phyloP scores from a whole-genome alignment of 2,329 filamentous ascomycete genomes.

The Hymenoscyphus repandus region DNA sequence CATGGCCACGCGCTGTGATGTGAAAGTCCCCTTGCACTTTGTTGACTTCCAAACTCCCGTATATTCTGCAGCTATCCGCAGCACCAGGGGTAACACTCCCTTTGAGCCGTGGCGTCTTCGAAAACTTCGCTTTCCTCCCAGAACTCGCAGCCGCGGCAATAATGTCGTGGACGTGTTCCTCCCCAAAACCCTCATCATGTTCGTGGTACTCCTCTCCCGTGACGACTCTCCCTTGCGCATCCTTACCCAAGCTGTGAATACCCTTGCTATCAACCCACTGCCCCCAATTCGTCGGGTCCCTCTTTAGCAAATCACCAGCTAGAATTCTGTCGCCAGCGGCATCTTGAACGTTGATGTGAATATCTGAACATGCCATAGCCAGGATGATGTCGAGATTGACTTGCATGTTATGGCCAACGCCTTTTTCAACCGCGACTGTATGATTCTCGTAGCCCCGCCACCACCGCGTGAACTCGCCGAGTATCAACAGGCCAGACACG shows the following conservation, averaged over 20 bases:
- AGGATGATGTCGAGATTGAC: conserved; percentile 95
- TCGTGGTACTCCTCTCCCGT: conserved; percentile 55
- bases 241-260: conserved; percentile 54
- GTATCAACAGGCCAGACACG: conserved; percentile 69
- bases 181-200: conserved; percentile 62
- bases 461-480: conserved; percentile 76
- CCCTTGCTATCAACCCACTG: conserved; percentile 74
- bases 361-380: conserved; percentile 76
- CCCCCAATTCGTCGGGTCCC: conserved; percentile 73
- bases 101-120: conserved; percentile 66
- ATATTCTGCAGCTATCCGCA: conserved; percentile 80
- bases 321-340: conserved; percentile 88
- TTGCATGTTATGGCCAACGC: conserved; percentile 79
- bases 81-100: conserved; percentile 21
- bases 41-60: conserved; percentile 84
- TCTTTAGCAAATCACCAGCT: conserved; percentile 67
- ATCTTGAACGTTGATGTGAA: conserved; percentile 98
- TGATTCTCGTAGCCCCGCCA: conserved; percentile 80
- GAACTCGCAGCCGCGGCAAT: conserved; percentile 60
- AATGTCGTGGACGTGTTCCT: conserved; percentile 90
- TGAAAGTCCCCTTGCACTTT: conserved; percentile 98
- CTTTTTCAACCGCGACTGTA: conserved; percentile 90
- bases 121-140: conserved; percentile 58
- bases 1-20: conserved; percentile 90
- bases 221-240: conserved; percentile 48